Evolutionary conservation across 2,329 filamentous ascomycete species (phyloP).

Genomic region (Colletotrichum chlorophyti): DNA sequence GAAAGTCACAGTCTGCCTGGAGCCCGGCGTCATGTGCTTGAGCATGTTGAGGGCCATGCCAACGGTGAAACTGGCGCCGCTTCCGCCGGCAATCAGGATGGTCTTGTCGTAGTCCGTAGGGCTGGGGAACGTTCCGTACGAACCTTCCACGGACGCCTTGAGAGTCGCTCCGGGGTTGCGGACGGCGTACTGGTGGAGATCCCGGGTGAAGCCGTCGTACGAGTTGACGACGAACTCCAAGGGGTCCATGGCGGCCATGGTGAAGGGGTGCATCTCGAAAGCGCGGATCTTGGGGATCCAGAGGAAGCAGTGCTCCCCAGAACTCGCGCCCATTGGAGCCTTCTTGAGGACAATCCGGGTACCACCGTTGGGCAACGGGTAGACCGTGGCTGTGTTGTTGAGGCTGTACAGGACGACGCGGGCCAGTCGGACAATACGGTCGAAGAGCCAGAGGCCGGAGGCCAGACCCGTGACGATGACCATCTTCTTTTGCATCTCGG

Average conservation of each 20-base stretch:
- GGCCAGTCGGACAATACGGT: constrained; percentile 54
- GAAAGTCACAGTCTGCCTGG: constrained; percentile 41
- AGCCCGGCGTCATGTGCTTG: constrained; percentile 31
- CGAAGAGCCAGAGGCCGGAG: constrained; percentile 55
- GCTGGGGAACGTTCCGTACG: constrained; percentile 60
- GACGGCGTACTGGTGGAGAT: constrained; percentile 52
- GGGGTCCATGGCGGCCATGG: constrained; percentile 58
- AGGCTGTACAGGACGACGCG: constrained; percentile 51
- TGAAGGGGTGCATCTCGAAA: constrained; percentile 69
- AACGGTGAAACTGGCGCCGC: constrained; percentile 63
- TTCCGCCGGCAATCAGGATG: constrained; percentile 46
- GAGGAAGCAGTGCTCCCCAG: constrained; percentile 69
- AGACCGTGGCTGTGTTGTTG: constrained; percentile 60
- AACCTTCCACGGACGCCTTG: constrained; percentile 57
- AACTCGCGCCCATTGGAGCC: constrained; percentile 50
- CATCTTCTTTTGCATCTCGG: constrained; percentile 48
- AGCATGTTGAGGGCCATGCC: constrained; percentile 47
- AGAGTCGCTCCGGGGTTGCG: constrained; percentile 49
- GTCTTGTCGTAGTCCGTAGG: constrained; percentile 38
- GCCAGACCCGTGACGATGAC: constrained; percentile 50
- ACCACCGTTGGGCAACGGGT: constrained; percentile 59
- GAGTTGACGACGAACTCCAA: constrained; percentile 66
- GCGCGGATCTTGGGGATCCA: constrained; percentile 66
- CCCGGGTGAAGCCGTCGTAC: constrained; percentile 61
- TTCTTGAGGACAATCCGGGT: constrained; percentile 62